Evolutionary conservation across 371 early-diverging fungal species (phyloP).

Genomic region (Ecytonucleospora hepatopenaei): DNA sequence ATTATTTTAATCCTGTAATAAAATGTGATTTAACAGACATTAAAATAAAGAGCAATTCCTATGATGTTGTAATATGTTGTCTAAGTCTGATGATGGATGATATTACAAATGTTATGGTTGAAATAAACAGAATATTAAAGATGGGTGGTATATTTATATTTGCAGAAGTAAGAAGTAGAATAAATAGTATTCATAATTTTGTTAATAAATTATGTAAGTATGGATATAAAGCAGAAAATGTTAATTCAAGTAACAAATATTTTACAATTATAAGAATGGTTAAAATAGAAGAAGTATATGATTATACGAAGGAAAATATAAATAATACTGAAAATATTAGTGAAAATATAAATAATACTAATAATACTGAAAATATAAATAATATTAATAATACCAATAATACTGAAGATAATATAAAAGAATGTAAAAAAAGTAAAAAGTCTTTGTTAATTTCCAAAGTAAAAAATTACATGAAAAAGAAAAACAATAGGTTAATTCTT

Average conservation of each 20-base stretch:
- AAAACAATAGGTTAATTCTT: no score
- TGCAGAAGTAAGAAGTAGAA: slow-evolving; percentile 53
- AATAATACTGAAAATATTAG: no score
- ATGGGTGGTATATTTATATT: slow-evolving; percentile 59
- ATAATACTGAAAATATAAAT: no score
- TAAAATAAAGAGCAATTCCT: slow-evolving; percentile 63
- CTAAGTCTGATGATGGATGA: slow-evolving; percentile 90
- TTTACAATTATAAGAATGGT: slow-evolving; percentile 53
- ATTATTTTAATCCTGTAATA: no score
- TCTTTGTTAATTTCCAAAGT: no score
- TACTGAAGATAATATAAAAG: no score
- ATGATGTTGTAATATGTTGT: slow-evolving; percentile 80
- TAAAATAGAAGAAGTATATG: slow-evolving; percentile 18
- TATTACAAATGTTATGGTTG: slow-evolving; percentile 71
- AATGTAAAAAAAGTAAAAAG: no score
- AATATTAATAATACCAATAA: no score
- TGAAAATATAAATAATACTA: no score
- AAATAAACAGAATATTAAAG: slow-evolving; percentile 75
- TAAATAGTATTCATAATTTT: slow-evolving; percentile 40
- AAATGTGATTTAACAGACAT: slow-evolving; percentile 75
- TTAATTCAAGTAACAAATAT: slow-evolving; percentile 47
- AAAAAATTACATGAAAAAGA: no score
- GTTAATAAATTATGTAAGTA: slow-evolving; percentile 34
- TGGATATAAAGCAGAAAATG: slow-evolving; percentile 45
- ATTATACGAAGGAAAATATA: no score